Conservation (phyloP, 2,329 filamentous ascomycete genomes). For the Tolypocladium endophyticum region DNA sequence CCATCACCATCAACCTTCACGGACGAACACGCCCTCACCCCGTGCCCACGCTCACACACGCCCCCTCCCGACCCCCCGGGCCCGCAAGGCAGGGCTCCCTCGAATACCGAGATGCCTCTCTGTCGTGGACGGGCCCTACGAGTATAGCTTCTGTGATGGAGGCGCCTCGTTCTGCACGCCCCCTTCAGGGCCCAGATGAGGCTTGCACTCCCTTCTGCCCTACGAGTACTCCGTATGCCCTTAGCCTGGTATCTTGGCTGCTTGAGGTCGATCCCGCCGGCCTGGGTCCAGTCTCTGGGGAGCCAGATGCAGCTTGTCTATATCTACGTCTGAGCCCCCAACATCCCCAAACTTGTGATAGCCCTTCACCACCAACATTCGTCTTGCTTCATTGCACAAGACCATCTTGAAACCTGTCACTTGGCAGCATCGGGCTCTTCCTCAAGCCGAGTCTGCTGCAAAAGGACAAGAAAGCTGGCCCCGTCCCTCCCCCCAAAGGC, state of each 20-base stretch:
- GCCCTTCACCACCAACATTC: not conserved
- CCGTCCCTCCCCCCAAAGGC: not conserved
- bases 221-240: slow-evolving; percentile 1
- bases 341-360: not conserved
- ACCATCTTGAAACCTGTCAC: not conserved
- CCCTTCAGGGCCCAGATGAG: slow-evolving; percentile 8
- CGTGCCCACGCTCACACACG: not conserved
- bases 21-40: not conserved
- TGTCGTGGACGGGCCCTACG: not conserved
- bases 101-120: slow-evolving; percentile 5
- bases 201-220: slow-evolving; percentile 8
- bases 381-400: not conserved
- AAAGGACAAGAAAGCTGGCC: not conserved
- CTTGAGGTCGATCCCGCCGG: slow-evolving; percentile 5
- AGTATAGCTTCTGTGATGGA: not conserved
- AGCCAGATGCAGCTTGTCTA: slow-evolving; percentile 3
- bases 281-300: slow-evolving; percentile 3
- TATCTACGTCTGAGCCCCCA: slow-evolving; percentile 9
- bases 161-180: not conserved
- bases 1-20: not conserved
- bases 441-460: not conserved
- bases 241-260: slow-evolving; percentile 2
- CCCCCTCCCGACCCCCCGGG: not conserved
- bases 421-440: not conserved
- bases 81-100: slow-evolving; percentile 3